phyloP scores from a whole-genome alignment of 2,329 filamentous ascomycete genomes.

The Thielaviopsis musarum region DNA sequence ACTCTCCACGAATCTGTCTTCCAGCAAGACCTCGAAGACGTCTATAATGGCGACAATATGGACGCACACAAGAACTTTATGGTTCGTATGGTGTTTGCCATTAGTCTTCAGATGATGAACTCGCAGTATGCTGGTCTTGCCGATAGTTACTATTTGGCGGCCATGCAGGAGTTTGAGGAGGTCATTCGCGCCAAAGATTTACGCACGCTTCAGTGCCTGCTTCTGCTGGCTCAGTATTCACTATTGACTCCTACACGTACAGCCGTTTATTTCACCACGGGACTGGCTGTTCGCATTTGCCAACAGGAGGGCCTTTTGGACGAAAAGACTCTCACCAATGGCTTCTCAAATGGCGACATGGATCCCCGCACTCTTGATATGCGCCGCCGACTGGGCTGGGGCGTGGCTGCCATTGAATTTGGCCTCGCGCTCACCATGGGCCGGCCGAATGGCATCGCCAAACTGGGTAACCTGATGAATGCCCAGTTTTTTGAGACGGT shows the following conservation, averaged over 20 bases:
- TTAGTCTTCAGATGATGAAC: slow-evolving; percentile 84
- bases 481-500: slow-evolving; percentile 71
- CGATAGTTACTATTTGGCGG: slow-evolving; percentile 86
- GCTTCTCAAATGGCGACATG: slow-evolving; percentile 39
- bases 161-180: slow-evolving; percentile 67
- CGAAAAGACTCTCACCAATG: slow-evolving; percentile 66
- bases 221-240: slow-evolving; percentile 79
- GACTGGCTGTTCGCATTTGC: slow-evolving; percentile 70
- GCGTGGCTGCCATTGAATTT: slow-evolving; percentile 73
- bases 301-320: slow-evolving; percentile 79
- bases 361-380: slow-evolving; percentile 73
- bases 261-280: slow-evolving; percentile 84
- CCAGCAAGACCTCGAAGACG: slow-evolving; percentile 57
- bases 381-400: slow-evolving; percentile 78
- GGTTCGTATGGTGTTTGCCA: slow-evolving; percentile 80
- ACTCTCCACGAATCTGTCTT: slow-evolving; percentile 73
- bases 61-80: slow-evolving; percentile 81
- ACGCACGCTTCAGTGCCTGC: slow-evolving; percentile 76
- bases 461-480: slow-evolving; percentile 65
- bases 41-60: slow-evolving; percentile 51
- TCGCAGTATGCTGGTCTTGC: slow-evolving; percentile 81
- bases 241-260: slow-evolving; percentile 81
- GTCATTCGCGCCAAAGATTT: slow-evolving; percentile 79
- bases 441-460: slow-evolving; percentile 70
- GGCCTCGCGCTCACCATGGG: slow-evolving; percentile 79